A percentile compares a stretch with the other conserved stretches of the same genome.
Conservation (phyloP, 139 green algal genomes). For the Limnomonas spitsbergensis region DNA sequence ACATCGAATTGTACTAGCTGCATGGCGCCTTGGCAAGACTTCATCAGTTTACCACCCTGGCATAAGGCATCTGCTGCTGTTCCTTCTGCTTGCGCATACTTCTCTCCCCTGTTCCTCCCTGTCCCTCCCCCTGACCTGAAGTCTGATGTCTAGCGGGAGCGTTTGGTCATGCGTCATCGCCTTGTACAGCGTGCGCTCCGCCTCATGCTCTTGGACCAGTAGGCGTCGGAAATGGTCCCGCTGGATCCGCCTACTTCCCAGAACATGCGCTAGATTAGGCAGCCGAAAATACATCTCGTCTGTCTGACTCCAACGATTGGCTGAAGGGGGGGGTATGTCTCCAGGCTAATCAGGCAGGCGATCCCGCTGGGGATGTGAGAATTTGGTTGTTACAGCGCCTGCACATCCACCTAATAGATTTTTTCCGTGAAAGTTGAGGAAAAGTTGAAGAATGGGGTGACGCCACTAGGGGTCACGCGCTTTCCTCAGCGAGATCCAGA, state of each 20-base stretch:
- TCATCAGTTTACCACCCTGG: too few relatives aligned
- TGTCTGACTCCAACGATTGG: neutral
- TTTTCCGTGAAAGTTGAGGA: too few relatives aligned
- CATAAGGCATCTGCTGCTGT: too few relatives aligned
- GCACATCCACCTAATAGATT: too few relatives aligned
- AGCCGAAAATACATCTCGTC: conserved; percentile 17
- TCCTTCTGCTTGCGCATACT: too few relatives aligned
- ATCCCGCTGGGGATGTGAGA: neutral
- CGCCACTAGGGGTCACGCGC: too few relatives aligned
- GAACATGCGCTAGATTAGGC: conserved; percentile 18
- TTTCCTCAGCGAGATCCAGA: too few relatives aligned
- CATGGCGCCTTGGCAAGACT: too few relatives aligned
- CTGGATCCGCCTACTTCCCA: conserved; percentile 17
- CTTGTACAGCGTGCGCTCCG: conserved; percentile 48
- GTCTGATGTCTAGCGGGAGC: conserved; percentile 44
- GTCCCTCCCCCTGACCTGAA: conserved; percentile 46
- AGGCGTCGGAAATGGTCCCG: conserved; percentile 47
- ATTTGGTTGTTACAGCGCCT: too few relatives aligned
- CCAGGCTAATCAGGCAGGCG: neutral
- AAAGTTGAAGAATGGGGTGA: too few relatives aligned
- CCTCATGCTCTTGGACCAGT: conserved; percentile 47
- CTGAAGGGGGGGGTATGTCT: neutral
- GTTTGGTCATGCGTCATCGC: conserved; percentile 49
- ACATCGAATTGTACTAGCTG: too few relatives aligned
- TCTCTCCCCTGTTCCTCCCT: too few relatives aligned